These are phyloP conservation scores for Penicillium steckii DNA, from an alignment of 495 filamentous ascomycete species.

Conservation along the genomic window DNA sequence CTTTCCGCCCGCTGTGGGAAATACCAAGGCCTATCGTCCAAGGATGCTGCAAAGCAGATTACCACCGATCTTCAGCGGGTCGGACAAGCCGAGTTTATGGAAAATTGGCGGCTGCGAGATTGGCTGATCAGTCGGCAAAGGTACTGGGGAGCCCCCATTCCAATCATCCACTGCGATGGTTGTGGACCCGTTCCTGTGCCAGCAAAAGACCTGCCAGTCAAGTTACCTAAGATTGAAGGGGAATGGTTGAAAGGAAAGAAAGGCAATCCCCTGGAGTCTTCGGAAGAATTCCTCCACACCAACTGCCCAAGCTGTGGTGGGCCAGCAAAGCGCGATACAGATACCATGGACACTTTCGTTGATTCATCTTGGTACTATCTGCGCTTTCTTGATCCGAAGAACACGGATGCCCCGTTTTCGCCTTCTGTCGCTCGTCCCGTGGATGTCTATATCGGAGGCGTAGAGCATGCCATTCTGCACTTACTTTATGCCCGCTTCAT, in stretches of 20 bases:
- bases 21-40: constrained; percentile 56
- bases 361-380: constrained; percentile 93
- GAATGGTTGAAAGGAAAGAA: constrained; percentile 67
- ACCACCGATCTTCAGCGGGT: constrained; percentile 51
- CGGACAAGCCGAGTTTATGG: constrained; percentile 54
- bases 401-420: constrained; percentile 59
- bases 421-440: constrained; percentile 64
- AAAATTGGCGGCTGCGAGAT: constrained; percentile 76
- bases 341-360: constrained; percentile 96
- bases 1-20: constrained; percentile 43
- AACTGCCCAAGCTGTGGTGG: constrained; percentile 70
- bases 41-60: constrained; percentile 60
- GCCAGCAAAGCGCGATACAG: constrained; percentile 76
- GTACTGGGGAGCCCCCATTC: constrained; percentile 90
- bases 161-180: constrained; percentile 75
- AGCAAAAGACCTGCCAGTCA: constrained; percentile 70
- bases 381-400: constrained; percentile 70
- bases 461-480: constrained; percentile 89
- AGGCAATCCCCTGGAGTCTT: constrained; percentile 74
- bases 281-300: constrained; percentile 71
- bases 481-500: constrained; percentile 91
- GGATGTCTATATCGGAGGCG: constrained; percentile 82
- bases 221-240: constrained; percentile 66
- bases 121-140: constrained; percentile 88
- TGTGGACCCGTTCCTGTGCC: constrained; percentile 83